These are phyloP conservation scores for Reutealis trisperma DNA, from an alignment of 345 rosid species.

Conservation along the genomic window DNA sequence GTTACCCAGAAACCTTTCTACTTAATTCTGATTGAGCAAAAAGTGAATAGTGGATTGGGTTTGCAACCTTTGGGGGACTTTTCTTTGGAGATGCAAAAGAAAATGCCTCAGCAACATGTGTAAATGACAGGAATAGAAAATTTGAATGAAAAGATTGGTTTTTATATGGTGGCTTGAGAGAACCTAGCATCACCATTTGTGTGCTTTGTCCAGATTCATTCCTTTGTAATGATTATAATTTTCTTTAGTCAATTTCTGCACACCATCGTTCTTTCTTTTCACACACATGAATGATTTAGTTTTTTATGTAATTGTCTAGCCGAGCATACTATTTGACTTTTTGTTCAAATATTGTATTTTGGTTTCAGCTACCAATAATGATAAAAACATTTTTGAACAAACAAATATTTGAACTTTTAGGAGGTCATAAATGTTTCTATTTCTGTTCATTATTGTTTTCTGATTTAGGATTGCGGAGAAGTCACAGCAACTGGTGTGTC, in stretches of 20 bases:
- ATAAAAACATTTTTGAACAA: neutral
- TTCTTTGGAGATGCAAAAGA: neutral
- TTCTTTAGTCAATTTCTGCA: neutral
- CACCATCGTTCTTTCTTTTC: neutral
- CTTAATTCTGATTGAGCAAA: neutral
- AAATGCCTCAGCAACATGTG: neutral
- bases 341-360: neutral
- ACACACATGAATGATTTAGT: too few species aligned
- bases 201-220: neutral
- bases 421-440: constrained; percentile 3
- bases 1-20: neutral
- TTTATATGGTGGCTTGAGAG: neutral
- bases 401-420: neutral
- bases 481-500: constrained; percentile 54
- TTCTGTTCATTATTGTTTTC: constrained; percentile 7
- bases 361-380: neutral
- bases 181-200: neutral
- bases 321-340: neutral
- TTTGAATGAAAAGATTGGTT: neutral
- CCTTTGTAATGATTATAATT: neutral
- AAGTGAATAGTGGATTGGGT: neutral
- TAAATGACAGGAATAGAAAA: neutral
- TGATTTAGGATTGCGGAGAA: constrained; percentile 65
- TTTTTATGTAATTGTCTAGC: neutral
- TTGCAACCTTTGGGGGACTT: neutral